These are phyloP conservation scores for Neospermospora avenae DNA, from an alignment of 2,329 filamentous ascomycete species.

Conservation along the genomic window DNA sequence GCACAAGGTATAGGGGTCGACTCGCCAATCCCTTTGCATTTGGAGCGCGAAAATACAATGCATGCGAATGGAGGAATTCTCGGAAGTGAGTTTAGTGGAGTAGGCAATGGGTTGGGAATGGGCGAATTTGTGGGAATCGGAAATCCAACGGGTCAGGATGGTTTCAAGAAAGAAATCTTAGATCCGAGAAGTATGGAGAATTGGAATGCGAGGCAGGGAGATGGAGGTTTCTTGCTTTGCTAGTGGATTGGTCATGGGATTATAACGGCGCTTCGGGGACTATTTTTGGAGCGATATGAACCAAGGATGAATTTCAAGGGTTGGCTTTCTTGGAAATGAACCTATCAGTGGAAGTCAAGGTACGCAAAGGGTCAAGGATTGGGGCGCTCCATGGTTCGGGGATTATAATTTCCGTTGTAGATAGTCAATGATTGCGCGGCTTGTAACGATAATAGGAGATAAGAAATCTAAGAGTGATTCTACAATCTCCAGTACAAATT, in stretches of 20 bases:
- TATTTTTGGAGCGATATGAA: not conserved
- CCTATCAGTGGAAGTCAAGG: no score
- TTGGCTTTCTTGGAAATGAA: no score
- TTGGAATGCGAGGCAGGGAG: constrained; percentile 23
- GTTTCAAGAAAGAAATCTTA: not conserved
- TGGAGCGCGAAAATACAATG: not conserved
- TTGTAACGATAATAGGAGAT: no score
- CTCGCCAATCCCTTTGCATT: constrained; percentile 1
- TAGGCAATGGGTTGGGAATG: not conserved
- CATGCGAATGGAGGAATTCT: not conserved
- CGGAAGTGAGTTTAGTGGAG: not conserved
- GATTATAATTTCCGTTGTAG: no score
- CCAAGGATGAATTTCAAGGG: not conserved
- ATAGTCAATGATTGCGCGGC: no score
- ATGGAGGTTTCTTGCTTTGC: constrained; percentile 21
- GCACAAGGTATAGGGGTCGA: constrained; percentile 25
- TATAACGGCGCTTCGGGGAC: not conserved
- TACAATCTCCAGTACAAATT: no score
- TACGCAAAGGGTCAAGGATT: no score
- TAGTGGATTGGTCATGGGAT: not conserved
- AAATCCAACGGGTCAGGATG: not conserved
- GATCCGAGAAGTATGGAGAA: constrained; percentile 21
- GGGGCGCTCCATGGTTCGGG: no score
- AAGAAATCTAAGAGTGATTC: no score
- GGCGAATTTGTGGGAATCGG: not conserved